These are phyloP conservation scores for Salvia splendens DNA, from an alignment of 257 asterid genomes.

Conservation along the genomic window DNA sequence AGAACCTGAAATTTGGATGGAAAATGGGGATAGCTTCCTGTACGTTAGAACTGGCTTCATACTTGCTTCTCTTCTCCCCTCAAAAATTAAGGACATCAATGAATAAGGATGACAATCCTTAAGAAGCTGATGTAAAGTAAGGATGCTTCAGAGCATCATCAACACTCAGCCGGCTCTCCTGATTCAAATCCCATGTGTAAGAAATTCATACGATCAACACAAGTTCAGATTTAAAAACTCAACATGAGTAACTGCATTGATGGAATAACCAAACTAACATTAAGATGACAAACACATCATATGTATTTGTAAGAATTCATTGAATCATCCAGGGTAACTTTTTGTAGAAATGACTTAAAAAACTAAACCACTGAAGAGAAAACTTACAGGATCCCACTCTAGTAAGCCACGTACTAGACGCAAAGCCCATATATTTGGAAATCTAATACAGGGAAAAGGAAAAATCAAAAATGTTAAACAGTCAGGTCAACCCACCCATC, in stretches of 20 bases:
- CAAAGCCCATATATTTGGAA: constrained; percentile 76
- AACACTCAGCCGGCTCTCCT: constrained; percentile 84
- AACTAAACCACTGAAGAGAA: constrained; percentile 5
- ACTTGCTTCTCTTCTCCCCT: background rate
- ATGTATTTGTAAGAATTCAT: background rate
- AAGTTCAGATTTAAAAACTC: background rate
- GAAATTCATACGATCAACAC: background rate
- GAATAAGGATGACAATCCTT: constrained; percentile 15
- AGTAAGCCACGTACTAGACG: constrained; percentile 84
- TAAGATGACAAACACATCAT: constrained; percentile 8
- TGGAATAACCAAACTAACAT: background rate
- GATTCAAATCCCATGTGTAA: constrained; percentile 30
- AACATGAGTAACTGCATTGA: constrained; percentile 6
- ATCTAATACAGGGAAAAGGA: constrained; percentile 47
- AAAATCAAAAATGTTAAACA: background rate
- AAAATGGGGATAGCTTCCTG: background rate
- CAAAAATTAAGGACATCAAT: background rate
- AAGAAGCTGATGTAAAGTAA: constrained; percentile 53
- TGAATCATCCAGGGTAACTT: background rate
- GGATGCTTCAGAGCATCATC: constrained; percentile 93
- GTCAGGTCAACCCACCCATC: constrained; percentile 9
- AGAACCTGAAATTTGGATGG: constrained; percentile 16
- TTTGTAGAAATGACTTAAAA: background rate
- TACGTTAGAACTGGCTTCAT: background rate
- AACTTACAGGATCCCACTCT: constrained; percentile 94